Base-by-base conservation (phyloP, 441 rosid genomes). In the Corymbia calophylla region DNA sequence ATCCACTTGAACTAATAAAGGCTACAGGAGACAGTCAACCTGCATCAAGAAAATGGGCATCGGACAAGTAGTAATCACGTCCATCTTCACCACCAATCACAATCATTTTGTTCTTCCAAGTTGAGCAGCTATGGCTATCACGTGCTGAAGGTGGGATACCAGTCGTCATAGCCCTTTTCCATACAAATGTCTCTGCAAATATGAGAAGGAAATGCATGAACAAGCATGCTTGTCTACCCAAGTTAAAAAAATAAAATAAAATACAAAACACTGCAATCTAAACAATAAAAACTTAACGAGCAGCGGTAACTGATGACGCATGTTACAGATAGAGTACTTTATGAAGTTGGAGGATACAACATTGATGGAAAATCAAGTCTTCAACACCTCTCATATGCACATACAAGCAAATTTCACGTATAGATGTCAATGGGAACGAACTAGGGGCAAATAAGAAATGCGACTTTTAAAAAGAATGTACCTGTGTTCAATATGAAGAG, bases 71-170 rank as follows among this genome's bases (percentile, higher is more conserved):
- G 91, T 94, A 96, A 93, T 97, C 99, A 91, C 94, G 95, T 25
- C 96, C 98, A 94, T 98, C 98, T 96, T 97, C 99, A 87, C 99
- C 99, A 85, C 99, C 99, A 87, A 97, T 93, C 73, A 98, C 97
- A 88, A 98, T 93, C 53, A 98, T 91, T 89, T 95, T 96, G 93
- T 94, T 95, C 93, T 94, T 96, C 99, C 99, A 98, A 89, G 99
- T 95, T 84, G 99, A 95, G 93, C 99, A 98, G 91, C 96, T 93
- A 91, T 98, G 99, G 92, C 99, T 95, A 92, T 97, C 99, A 54
- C 99, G 97, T 13, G 96, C 96, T 91, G 99, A 96, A 88, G 99
- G 99, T 90, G 97, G 96, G 90, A 86, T 92, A 80, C 99, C 99
- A 12, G 95, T 91, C 84, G 99, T 95, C 90, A 89, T 88, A 92